Evolutionary conservation across 306 rosid species (phyloP).

Genomic region (Vicia faba): DNA sequence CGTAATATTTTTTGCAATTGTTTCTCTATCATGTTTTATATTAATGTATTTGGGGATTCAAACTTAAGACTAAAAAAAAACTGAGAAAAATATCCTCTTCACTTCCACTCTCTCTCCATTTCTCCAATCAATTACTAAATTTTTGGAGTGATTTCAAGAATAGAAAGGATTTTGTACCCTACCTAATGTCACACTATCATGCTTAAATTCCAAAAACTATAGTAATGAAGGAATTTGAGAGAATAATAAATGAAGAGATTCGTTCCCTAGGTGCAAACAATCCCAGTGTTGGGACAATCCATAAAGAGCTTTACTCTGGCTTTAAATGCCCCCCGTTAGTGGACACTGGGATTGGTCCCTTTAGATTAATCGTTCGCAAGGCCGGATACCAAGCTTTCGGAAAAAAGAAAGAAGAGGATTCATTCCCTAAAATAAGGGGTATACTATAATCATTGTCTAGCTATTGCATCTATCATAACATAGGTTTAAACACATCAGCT

Average conservation of each 20-base stretch:
- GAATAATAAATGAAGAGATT: not conserved
- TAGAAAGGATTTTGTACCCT: not conserved
- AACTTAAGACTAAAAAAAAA: not conserved
- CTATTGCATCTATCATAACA: not conserved
- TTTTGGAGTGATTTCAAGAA: not conserved
- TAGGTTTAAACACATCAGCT: constrained; percentile 6
- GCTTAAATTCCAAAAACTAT: not conserved
- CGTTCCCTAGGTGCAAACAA: too few species aligned
- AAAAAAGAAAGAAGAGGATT: too few species aligned
- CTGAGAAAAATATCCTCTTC: not conserved
- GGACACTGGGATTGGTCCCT: too few species aligned
- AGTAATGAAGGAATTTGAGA: not conserved
- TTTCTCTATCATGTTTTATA: not conserved
- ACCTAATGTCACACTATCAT: not conserved
- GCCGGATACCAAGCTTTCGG: too few species aligned
- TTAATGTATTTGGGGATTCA: constrained; percentile 2
- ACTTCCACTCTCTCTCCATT: not conserved
- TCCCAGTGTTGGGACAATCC: too few species aligned
- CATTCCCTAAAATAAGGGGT: not conserved
- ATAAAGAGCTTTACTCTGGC: too few species aligned
- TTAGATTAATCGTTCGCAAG: too few species aligned
- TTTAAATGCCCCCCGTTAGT: too few species aligned
- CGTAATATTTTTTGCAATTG: not conserved
- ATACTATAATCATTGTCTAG: not conserved
- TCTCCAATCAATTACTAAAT: not conserved